Base-by-base conservation (phyloP, 176 grass and related monocot species). In the Phoenix dactylifera region DNA sequence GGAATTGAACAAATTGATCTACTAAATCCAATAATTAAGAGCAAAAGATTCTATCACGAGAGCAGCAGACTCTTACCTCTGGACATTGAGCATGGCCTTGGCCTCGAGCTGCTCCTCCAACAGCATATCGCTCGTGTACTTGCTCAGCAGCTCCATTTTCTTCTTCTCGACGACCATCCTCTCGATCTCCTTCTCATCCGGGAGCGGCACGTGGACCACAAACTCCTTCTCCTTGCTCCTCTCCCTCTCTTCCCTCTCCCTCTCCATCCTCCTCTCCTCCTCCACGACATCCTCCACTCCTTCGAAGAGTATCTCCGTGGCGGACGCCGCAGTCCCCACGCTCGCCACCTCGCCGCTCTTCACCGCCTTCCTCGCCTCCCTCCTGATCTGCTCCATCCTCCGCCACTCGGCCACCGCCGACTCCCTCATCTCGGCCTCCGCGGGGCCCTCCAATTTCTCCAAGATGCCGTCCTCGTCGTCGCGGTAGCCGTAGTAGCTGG, bases 1-100 rank as follows among this genome's bases (percentile, higher is more conserved):
- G 32, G 6, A 35, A 44, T 12, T 10, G 10, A 44, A 44, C 35
- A 44, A 44, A 44, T 12, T 10, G 9, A 12, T 44, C 1, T 12
- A 44, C 35, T 12, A 44, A 44, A 44, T 44, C 35, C 10, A 44
- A 7, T 12, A 9, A 44, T 44, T 9, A 44, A 44, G 35, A 44
- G 9, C 35, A 44, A 30, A 6, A 44, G 35, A 44, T 44, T 44
- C 1, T 44, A 44, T 7, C 3, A 3, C 9, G 12, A 44, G 35
- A 44, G 9, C 35, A 44, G 35, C 3, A 44, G 35, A 12, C 68
- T 72, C 76, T 85, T 85, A 98, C 66, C 52, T 64, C 16, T 53
- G 81, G 54, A 98, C 84, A 62, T 98, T 98, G 79, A 98, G 93
- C 93, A 98, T 98, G 57, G 79, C 81, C 71, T 92, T 98, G 26